Base-by-base conservation (phyloP, 768 basidiomycete genomes). In the Naganishia vaughanmartiniae region DNA sequence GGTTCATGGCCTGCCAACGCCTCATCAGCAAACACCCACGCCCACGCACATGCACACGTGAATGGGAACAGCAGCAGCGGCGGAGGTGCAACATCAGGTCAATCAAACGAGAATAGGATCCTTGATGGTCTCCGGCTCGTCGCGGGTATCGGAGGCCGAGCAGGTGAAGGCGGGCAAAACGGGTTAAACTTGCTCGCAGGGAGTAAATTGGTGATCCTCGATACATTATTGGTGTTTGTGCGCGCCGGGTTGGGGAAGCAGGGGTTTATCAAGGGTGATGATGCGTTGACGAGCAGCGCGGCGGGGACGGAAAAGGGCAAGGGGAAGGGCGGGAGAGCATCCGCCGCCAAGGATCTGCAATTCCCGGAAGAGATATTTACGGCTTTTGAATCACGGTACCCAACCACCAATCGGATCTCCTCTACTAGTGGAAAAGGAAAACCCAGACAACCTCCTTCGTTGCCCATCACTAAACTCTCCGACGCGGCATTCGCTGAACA, bases 1-100 rank as follows among this genome's bases (percentile, higher is more conserved):
- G 83, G 83, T 65, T 88, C 89, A 10, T 94, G 91, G 90, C 84
- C 85, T 54, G 54, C 45, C 2, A 58, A 36, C 34, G 68, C 72
- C 9, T 73, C 73, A 73, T 46, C 39, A 65, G 69, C 70, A 71
- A 42, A 12, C 6, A 6, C 36, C 36, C 36, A 42, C 42, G 42
- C 42, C 2, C 10, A 15, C 7, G 42, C 42, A 42, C 2, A 42
- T 15, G 42, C 6, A 36, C 4, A 5, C 34, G 34, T 7, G 42
- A 42, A 42, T 15, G 42, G 42, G 42, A 42, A 15, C 15, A 15
- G 42, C 10, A 42, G 2, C 15, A 15, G 10, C 42, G 14, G 14
- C 17, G 42, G 10, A 9, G 42, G 7, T 11, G 42, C 42, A 15
- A 42, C 42, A n/a, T n/a, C n/a, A 9, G 42, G 65, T 73, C 36